Percentiles rank a stretch among this genome's conserved stretches.
Conservation (phyloP, 495 filamentous ascomycete genomes). For the Podospora australis region DNA sequence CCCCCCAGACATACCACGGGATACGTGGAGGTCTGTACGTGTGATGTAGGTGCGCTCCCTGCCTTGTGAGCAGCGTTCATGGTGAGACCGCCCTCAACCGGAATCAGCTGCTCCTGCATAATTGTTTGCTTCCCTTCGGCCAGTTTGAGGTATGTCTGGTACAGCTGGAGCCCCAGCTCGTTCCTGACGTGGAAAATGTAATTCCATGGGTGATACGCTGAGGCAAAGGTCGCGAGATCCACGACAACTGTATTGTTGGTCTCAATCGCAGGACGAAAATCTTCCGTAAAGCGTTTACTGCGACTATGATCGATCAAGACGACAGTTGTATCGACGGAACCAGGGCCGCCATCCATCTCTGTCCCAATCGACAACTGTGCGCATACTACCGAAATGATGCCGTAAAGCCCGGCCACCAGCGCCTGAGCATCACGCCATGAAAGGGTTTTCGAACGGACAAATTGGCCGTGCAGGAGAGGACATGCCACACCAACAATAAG, state of each 20-base stretch:
- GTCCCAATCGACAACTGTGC: slow-evolving; percentile 53
- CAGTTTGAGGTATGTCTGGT: slow-evolving; percentile 36
- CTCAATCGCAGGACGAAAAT: slow-evolving; percentile 26
- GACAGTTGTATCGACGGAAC: slow-evolving; percentile 71
- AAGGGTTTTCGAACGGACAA: slow-evolving; percentile 41
- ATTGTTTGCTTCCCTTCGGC: slow-evolving; percentile 40
- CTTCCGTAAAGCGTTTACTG: slow-evolving; percentile 22
- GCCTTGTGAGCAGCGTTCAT: slow-evolving; percentile 22
- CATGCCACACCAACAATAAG: slow-evolving; percentile 51
- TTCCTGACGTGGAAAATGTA: slow-evolving; percentile 59
- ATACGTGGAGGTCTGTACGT: slow-evolving; percentile 24
- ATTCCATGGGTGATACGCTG: slow-evolving; percentile 60
- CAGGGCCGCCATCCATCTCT: slow-evolving; percentile 52
- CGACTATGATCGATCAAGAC: slow-evolving; percentile 60
- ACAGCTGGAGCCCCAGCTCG: slow-evolving; percentile 46
- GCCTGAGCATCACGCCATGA: slow-evolving; percentile 58
- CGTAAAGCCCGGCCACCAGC: slow-evolving; percentile 71
- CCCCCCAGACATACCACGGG: slow-evolving; percentile 72
- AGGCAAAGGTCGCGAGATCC: slow-evolving; percentile 58
- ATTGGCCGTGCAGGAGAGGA: slow-evolving; percentile 43
- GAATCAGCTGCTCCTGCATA: slow-evolving; percentile 36
- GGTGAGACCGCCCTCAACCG: slow-evolving; percentile 43
- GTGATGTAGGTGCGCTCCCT: slow-evolving; percentile 1
- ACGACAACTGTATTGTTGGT: slow-evolving; percentile 51
- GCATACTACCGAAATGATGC: slow-evolving; percentile 62